Evolutionary conservation across 257 asterid species (phyloP).

Genomic region (Solanum pinnatisectum): DNA sequence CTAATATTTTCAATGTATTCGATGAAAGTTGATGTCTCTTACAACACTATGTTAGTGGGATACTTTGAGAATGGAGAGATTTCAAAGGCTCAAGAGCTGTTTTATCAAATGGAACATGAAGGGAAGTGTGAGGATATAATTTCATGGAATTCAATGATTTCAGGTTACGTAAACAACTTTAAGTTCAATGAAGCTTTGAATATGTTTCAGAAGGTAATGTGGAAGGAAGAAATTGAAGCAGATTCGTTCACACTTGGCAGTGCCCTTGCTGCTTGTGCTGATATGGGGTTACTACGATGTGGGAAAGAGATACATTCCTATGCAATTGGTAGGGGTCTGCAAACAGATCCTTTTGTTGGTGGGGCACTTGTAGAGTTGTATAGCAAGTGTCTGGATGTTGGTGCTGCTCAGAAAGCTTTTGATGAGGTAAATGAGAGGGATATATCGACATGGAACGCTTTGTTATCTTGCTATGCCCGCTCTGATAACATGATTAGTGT

Average conservation of each 20-base stretch:
- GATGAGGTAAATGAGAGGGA: constrained; percentile 37
- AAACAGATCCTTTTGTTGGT: constrained; percentile 47
- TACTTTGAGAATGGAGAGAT: constrained; percentile 50
- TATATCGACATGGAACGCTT: constrained; percentile 54
- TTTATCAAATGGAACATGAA: constrained; percentile 45
- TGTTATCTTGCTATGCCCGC: constrained; percentile 55
- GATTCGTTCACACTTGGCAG: constrained; percentile 69
- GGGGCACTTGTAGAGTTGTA: constrained; percentile 75
- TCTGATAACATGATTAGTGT: constrained; percentile 23
- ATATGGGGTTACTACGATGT: constrained; percentile 16
- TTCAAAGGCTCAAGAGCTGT: constrained; percentile 48
- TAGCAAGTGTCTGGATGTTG: constrained; percentile 42
- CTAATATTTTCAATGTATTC: constrained; percentile 44
- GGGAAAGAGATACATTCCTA: constrained; percentile 60
- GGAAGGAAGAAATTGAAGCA: constrained; percentile 31
- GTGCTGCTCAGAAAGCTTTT: constrained; percentile 51
- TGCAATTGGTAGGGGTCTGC: constrained; percentile 46
- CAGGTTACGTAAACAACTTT: constrained; percentile 56
- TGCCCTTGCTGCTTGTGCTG: constrained; percentile 46
- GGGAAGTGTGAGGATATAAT: constrained; percentile 38
- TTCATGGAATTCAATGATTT: constrained; percentile 79
- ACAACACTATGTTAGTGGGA: constrained; percentile 67
- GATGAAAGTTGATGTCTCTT: constrained; percentile 52
- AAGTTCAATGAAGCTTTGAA: constrained; percentile 45
- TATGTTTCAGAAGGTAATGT: constrained; percentile 27